Base-by-base conservation (phyloP, 2,329 filamentous ascomycete genomes). In the Passalora sequoiae region DNA sequence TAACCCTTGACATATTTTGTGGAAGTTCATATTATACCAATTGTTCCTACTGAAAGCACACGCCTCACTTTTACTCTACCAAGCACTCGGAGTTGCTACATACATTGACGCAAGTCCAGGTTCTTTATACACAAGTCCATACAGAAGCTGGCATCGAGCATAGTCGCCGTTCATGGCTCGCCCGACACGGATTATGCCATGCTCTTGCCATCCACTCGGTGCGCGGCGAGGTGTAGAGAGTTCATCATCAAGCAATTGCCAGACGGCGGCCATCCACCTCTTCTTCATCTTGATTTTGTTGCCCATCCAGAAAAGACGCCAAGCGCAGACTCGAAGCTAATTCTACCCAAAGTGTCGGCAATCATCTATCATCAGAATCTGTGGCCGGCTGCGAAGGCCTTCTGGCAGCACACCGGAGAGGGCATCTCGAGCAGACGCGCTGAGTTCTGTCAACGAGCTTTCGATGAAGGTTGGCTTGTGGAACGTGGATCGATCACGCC, bases 351-450 rank as follows among this genome's bases (percentile, higher is more conserved):
- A 28, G 51, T 74, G 3, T 72, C 66, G 4, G 71, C 69, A 17
- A 81, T 95, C 3, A 62, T 97, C 30, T 88, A 84, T 56, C 78
- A 82, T 0, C 71, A 76, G 33, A 77, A 81, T 9, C 68, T 80
- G 13, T 89, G 83, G 56, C 68, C 78, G 4, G 66, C 85, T 46
- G 86, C 88, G n/a, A 97, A 96, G 65, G 79, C 89, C 58, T 96
- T 94, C 60, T 98, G 92, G 92, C 92, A 97, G 64, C 92, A 98
- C 65, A 85, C 86, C 1, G 92, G 92, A 15, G 89, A 95, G 49
- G 92, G 92, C 12, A 75, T 95, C 10, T 96, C 89, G 1, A 96
- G 89, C 63, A 82, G 92, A 38, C 80, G 89, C 29, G 89, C 88
- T 24, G 91, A 96, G 62, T 96, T 94, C 65, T 95, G 86, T 61